A percentile compares a stretch with the other conserved stretches of the same genome.
phyloP scores from a whole-genome alignment of 257 asterid species.

The Gentiana straminea region DNA sequence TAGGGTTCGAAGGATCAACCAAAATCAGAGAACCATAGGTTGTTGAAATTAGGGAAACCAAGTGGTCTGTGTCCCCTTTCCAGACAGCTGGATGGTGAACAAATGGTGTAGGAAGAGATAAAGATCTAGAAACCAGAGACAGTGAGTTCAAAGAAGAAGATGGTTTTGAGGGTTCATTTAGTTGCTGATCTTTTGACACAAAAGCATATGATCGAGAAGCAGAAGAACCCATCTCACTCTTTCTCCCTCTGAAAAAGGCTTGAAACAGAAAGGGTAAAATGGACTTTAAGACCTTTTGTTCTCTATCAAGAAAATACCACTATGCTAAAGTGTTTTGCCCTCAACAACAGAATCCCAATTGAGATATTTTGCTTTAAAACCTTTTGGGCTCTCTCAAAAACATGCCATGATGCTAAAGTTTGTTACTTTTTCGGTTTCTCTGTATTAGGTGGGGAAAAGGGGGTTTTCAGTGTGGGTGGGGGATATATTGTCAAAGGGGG shows the following conservation, averaged over 20 bases:
- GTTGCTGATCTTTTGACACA: constrained; percentile 26
- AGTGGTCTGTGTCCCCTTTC: constrained; percentile 57
- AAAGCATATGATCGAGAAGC: constrained; percentile 54
- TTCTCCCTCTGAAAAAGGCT: not conserved
- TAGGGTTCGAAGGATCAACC: constrained; percentile 24
- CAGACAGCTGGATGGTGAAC: constrained; percentile 50
- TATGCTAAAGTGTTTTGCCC: not conserved
- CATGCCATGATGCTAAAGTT: not conserved
- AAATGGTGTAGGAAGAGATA: constrained; percentile 43
- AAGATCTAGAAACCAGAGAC: constrained; percentile 42
- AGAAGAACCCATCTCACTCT: constrained; percentile 45
- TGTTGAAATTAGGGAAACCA: constrained; percentile 70
- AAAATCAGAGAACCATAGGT: constrained; percentile 75
- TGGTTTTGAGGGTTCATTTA: constrained; percentile 26
- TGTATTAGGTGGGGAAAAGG: not conserved
- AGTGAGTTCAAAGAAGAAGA: constrained; percentile 32
- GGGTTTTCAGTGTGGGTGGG: not conserved
- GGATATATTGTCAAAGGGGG: not conserved
- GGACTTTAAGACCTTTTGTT: not conserved
- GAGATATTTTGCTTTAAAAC: not conserved
- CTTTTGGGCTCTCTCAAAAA: not conserved
- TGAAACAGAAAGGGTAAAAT: not conserved
- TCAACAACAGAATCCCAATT: not conserved
- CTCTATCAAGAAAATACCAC: constrained; percentile 6
- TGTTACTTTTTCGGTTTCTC: not conserved